Evolutionary conservation across 2,329 filamentous ascomycete species (phyloP), one percentile per base, ranked within the genome.

Genomic region (Exserohilum turcica): DNA sequence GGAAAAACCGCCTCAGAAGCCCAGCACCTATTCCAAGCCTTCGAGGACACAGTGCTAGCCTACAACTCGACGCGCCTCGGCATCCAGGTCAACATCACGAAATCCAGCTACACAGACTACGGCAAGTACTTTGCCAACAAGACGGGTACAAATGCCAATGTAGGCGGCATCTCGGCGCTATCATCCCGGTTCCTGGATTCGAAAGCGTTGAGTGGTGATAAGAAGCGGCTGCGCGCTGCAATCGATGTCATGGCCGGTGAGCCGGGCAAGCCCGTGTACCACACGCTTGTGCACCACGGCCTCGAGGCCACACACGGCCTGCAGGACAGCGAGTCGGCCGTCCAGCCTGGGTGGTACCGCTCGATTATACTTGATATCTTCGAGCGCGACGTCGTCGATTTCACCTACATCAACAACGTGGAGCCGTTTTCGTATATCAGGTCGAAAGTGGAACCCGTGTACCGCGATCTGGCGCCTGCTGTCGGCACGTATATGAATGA

Each of bases 111-210:
- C 29, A 28, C 33, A 19, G 40, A 43, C 40, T 43, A 43, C 27
- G 40, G 40, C 40, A 43, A 43, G 40, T 43, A 43, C 27, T 43
- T 43, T 43, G 40, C 40, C 28, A 43, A 43, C 40, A 43, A 43
- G 40, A 43, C 40, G 18, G 40, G 28, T 27, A 43, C 40, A n/a
- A 43, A 43, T 43, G 40, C 40, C 32, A 12, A 28, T 28, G 40
- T 43, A 16, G 40, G 40, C 27, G 40, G 40, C 28, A 43, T 43
- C 15, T 33, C 31, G 31, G 38, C 38, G 18, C 38, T 42, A 18
- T 42, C 21, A 27, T 42, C 38, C 38, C 38, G 21, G 28, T 42
- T 42, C 38, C 38, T 42, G 9, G 38, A 42, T 21, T 27, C 21
- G 19, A 19, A 42, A 18, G 38, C 38, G 21, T 21, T 42, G 19